phyloP scores from a whole-genome alignment of 768 basidiomycete species.

The Phaffia australis region DNA sequence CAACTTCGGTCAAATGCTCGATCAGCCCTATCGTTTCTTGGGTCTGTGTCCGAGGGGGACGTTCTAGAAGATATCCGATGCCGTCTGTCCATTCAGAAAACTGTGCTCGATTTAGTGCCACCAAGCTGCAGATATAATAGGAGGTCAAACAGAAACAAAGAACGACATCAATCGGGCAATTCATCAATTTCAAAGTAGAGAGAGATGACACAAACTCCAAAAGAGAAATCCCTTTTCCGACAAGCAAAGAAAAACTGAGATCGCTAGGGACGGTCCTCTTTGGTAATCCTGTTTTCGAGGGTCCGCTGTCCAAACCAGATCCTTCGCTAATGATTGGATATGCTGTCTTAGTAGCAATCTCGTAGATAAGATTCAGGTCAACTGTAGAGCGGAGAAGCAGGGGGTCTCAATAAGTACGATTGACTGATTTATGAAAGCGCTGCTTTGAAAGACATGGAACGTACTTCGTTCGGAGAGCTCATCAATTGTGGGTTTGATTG shows the following conservation, averaged over 20 bases:
- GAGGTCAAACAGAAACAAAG: not conserved
- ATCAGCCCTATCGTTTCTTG: slow-evolving; percentile 79
- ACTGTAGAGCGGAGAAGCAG: slow-evolving; percentile 35
- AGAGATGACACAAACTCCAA: slow-evolving; percentile 16
- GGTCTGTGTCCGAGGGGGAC: slow-evolving; percentile 71
- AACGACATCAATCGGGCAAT: not conserved
- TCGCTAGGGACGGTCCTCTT: not conserved
- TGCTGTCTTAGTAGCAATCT: slow-evolving; percentile 53
- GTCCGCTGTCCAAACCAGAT: not conserved
- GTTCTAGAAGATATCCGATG: slow-evolving; percentile 70
- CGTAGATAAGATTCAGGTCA: slow-evolving; percentile 66
- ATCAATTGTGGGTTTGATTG: slow-evolving; percentile 66
- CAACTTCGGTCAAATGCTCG: slow-evolving; percentile 74
- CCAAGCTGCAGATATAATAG: too few relatives aligned
- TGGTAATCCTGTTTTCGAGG: not conserved
- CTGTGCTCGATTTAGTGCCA: slow-evolving; percentile 62
- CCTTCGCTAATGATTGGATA: not conserved
- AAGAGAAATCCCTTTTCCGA: slow-evolving; percentile 5
- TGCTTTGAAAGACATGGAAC: slow-evolving; percentile 7
- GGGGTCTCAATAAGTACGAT: not conserved
- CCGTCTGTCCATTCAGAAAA: slow-evolving; percentile 96
- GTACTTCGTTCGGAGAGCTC: slow-evolving; percentile 66
- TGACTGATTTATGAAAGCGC: not conserved
- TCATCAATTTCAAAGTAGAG: too few relatives aligned
- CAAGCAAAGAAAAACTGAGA: slow-evolving; percentile 21